Evolutionary conservation across 2,329 filamentous ascomycete species (phyloP).

Genomic region (Tolypocladium nubicola): DNA sequence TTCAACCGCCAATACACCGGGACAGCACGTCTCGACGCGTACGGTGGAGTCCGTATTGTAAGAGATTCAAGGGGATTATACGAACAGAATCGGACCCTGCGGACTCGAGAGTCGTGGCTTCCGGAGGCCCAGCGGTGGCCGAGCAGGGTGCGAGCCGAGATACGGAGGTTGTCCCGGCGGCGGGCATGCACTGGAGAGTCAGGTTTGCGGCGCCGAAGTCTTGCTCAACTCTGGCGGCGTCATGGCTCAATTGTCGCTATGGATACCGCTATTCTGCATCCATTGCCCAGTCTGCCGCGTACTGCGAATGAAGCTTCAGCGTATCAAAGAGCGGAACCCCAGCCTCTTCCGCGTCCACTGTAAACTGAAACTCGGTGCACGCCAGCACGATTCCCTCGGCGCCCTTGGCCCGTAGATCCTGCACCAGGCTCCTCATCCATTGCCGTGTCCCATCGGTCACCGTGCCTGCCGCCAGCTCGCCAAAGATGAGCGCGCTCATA

Average conservation of each 20-base stretch:
- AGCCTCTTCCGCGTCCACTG: not conserved
- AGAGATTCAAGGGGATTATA: not conserved
- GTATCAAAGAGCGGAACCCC: not conserved
- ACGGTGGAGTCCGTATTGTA: not conserved
- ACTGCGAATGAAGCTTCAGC: not conserved
- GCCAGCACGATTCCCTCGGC: not conserved
- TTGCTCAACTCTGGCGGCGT: no score
- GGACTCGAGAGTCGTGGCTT: no score
- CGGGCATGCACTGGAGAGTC: no score
- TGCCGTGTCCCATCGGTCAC: not conserved
- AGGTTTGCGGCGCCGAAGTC: no score
- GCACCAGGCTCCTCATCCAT: not conserved
- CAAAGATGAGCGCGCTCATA: not conserved
- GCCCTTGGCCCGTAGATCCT: not conserved
- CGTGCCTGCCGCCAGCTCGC: not conserved
- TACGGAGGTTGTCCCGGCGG: no score
- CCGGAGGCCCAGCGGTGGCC: no score
- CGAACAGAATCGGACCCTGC: no score
- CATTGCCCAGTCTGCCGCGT: not conserved
- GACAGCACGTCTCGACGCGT: not conserved
- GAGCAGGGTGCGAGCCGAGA: no score
- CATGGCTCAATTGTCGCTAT: no score
- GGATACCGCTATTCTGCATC: not conserved
- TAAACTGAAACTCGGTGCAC: not conserved
- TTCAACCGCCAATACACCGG: not conserved